Evolutionary conservation across 495 filamentous ascomycete genomes (phyloP), one percentile per base, ranked within the genome.

Genomic region (Ascodesmis nigricans): DNA sequence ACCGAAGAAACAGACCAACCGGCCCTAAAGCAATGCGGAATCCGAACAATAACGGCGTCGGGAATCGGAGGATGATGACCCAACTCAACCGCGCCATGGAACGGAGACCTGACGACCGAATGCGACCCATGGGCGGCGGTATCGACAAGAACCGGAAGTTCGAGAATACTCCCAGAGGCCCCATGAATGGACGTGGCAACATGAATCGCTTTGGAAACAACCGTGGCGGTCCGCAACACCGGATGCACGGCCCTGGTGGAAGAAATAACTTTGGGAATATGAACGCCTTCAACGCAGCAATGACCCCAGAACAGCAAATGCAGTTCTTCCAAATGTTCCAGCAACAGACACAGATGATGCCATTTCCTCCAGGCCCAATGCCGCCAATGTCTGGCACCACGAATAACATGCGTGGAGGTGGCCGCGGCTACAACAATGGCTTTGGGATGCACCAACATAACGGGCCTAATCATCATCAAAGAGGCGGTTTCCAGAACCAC

Each of bases 11-110:
- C 45, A 93, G 83, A 49, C 87, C 87, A 11, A 95, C 84, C 5
- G 87, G 82, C 26, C 87, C 87, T 15, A 87, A 81, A 55, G 79
- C 83, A 3, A 95, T 97, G 90, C 74, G 87, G 39, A 78, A 76
- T 51, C 65, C 64, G 19, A 60, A 56, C 38, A 52, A 52, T 31
- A 53, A 52, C 24, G 59, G 58, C 17, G 60, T 60, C 18, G 65
- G 70, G 25, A 69, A 75, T 34, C 78, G 75, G 45, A 69, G 81
- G 23, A 71, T 95, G 58, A 60, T 95, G 35, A 78, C 80, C 33
- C 80, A 95, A 40, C 66, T 95, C 45, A 74, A 78, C 50, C 76
- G 75, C 42, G 69, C 69, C n/a, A 66, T 97, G 70, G 78, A 90
- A 42, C 70, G 87, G 33, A 63, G 60, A 14, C 56, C 64, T 26